Evolutionary conservation across 495 filamentous ascomycete species (phyloP).

Genomic region (Penicillium pancosmium): DNA sequence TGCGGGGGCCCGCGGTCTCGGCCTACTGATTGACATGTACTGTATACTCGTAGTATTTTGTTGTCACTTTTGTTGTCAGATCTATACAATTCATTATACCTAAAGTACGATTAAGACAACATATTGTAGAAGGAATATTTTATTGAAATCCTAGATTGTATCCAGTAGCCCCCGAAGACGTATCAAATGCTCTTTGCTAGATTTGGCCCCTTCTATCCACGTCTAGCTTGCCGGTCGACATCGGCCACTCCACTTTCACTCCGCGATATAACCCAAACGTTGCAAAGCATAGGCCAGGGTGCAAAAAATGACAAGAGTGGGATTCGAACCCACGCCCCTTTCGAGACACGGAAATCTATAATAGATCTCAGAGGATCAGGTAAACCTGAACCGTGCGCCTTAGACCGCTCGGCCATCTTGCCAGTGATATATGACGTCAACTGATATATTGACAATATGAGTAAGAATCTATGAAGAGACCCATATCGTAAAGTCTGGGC

Average conservation of each 20-base stretch:
- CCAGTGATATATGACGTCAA: constrained; percentile 8
- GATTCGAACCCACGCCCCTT: constrained; percentile 43
- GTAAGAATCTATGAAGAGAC: not conserved
- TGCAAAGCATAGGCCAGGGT: not conserved
- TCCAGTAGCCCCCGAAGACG: not conserved
- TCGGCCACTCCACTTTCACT: too few species aligned
- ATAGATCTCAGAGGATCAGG: constrained; percentile 19
- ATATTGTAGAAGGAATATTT: too few species aligned
- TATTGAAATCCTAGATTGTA: not conserved
- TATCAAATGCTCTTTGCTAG: not conserved
- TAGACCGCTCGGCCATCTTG: constrained; percentile 37
- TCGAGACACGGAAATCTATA: constrained; percentile 26
- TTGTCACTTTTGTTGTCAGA: too few species aligned
- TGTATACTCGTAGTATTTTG: too few species aligned
- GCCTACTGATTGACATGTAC: too few species aligned
- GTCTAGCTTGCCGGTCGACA: too few species aligned
- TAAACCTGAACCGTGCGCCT: constrained; percentile 34
- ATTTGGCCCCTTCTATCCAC: not conserved
- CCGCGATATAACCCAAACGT: too few species aligned
- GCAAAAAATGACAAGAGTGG: constrained; percentile 35
- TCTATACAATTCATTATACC: too few species aligned
- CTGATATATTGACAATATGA: not conserved
- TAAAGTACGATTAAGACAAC: too few species aligned
- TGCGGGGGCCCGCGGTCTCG: too few species aligned
- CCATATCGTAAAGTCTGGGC: not conserved